Percentiles rank a stretch among this genome's conserved stretches.
phyloP scores from a whole-genome alignment of 306 rosid species.

The Citrullus mucosospermus region DNA sequence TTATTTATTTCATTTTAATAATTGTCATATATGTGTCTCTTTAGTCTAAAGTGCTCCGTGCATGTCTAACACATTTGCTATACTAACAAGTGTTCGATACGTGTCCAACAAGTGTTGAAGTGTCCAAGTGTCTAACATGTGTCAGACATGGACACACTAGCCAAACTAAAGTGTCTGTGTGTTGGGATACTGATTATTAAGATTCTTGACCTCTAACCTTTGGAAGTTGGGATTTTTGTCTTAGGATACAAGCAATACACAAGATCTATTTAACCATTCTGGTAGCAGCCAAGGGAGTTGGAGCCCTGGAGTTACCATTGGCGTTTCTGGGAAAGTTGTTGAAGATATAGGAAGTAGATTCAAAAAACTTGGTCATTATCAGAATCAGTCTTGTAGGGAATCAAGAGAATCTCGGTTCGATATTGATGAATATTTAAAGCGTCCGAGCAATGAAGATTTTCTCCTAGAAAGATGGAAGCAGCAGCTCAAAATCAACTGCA shows the following conservation, averaged over 20 bases:
- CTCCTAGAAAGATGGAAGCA: constrained; percentile 57
- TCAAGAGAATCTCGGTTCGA: constrained; percentile 36
- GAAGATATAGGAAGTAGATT: constrained; percentile 29
- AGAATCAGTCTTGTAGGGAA: constrained; percentile 20
- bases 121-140: neutral
- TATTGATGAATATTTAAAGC: constrained; percentile 54
- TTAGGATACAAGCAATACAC: constrained; percentile 28
- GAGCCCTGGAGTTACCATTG: constrained; percentile 42
- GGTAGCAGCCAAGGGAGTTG: constrained; percentile 85
- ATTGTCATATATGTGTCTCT: too few species aligned
- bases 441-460: constrained; percentile 45
- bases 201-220: neutral
- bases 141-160: neutral
- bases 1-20: too few species aligned
- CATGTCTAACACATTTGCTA: neutral
- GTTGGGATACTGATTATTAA: too few species aligned
- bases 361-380: constrained; percentile 19
- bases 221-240: constrained; percentile 7
- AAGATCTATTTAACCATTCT: constrained; percentile 33
- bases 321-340: constrained; percentile 28
- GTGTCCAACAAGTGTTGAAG: neutral
- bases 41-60: too few species aligned
- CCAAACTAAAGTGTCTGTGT: neutral
- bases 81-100: neutral
- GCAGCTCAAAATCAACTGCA: constrained; percentile 44